A percentile compares a stretch with the other conserved stretches of the same genome.
Evolutionary conservation across 345 rosid genomes (phyloP).

Genomic region (Abelmoschus esculentus): DNA sequence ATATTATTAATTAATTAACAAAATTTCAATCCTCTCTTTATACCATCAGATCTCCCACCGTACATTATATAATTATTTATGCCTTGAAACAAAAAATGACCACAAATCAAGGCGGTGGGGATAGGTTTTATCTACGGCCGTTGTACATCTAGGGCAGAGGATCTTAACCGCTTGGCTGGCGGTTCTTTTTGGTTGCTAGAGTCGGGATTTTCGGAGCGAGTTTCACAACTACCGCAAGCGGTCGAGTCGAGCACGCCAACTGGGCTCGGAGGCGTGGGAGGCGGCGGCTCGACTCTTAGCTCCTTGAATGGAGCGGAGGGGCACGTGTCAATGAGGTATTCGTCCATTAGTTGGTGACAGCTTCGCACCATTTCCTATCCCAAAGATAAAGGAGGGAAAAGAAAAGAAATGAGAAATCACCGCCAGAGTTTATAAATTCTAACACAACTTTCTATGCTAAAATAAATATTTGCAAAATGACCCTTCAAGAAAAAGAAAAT

Average conservation of each 20-base stretch:
- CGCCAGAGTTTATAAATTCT: neutral
- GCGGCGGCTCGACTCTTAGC: slow-evolving; percentile 24
- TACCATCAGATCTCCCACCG: slow-evolving; percentile 19
- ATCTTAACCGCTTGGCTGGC: slow-evolving; percentile 25
- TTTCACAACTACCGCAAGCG: slow-evolving; percentile 46
- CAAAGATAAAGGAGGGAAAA: neutral
- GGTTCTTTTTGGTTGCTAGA: slow-evolving; percentile 14
- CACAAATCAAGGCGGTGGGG: neutral
- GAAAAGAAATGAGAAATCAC: neutral
- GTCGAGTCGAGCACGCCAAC: slow-evolving; percentile 65
- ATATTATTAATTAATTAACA: neutral
- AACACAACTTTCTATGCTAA: neutral
- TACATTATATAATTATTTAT: slow-evolving; percentile 14
- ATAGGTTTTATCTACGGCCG: slow-evolving; percentile 25
- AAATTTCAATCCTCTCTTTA: slow-evolving; percentile 18
- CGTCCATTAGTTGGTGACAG: slow-evolving; percentile 73
- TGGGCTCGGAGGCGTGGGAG: slow-evolving; percentile 42
- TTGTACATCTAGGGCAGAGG: slow-evolving; percentile 36
- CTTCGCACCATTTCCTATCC: slow-evolving; percentile 58
- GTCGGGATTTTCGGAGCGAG: neutral
- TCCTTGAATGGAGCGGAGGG: slow-evolving; percentile 26
- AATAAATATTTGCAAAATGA: neutral
- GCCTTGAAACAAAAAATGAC: neutral
- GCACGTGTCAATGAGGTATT: slow-evolving; percentile 54
- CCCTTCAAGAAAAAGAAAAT: neutral